Base-by-base conservation (phyloP, 192 early-diverging fungal genomes). In the Cetraspora pellucida region DNA sequence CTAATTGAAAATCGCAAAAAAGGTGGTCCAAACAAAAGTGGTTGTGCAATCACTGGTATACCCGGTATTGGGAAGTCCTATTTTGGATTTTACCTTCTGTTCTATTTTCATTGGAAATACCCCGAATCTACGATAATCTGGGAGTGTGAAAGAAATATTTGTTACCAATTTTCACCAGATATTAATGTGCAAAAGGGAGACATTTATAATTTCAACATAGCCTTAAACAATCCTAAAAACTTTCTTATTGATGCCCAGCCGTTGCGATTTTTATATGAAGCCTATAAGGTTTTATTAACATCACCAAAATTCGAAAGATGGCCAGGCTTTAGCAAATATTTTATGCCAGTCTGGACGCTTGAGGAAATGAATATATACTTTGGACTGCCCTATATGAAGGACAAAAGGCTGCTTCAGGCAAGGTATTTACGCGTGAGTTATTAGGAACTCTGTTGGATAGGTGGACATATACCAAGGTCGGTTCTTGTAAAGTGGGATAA, bases 401-500 rank as follows among this genome's bases (percentile, higher is more conserved):
- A n/a, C 0, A 19, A 13, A 68, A n/a, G n/a, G 45, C 46, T 46
- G 7, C 1, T 45, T 1, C 11, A 45, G 65, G 23, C 14, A 46
- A 68, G 46, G 2, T 16, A 13, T 49, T 68, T 28, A 68, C 65
- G 10, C 65, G 37, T 45, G 23, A 68, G 46, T 44, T 45, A 45
- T 5, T 68, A 46, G 44, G 23, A 43, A 45, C 37, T 13, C 11
- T 68, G 13, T 14, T 68, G 65, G 25, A 23, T 27, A 68, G 16
- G 46, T 44, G 37, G 65, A 49, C 13, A 43, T 14, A 47, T 44
- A 47, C 37, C 65, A 13, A 31, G 65, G 16, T 68, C 65, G 19
- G 43, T 67, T n/a, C 65, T 67, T 45, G 17, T 21, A 67, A 67
- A 67, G 7, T 64, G 30, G 63, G 63, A 65, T 43, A 28, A 65